Evolutionary conservation across 768 basidiomycete genomes (phyloP), one percentile per base, ranked within the genome.

Genomic region (Glaciozyma antarctica): DNA sequence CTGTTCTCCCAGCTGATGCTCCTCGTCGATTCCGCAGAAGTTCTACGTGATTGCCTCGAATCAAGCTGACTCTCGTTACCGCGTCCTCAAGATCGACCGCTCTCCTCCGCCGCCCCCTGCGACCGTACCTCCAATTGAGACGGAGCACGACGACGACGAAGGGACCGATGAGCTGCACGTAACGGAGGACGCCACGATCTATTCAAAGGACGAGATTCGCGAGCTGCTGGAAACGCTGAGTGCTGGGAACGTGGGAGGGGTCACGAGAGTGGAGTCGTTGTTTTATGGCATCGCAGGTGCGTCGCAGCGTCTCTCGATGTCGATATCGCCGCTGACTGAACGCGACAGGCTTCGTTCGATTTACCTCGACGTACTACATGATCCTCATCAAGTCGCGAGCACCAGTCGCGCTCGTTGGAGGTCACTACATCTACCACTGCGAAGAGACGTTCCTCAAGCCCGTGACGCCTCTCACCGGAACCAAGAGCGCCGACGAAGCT

Each of bases 351-450:
- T 97, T 99, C 74, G 85, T 97, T 62, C 83, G 84, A 52, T 97
- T 98, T 75, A 95, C 92, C 3, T 87, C 91, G 2, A 90, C 92
- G 13, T 98, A 90, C 88, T 97, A 97, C 76, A 86, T 97, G 83
- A 83, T 99, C 58, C 77, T 91, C 26, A 85, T 98, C 68, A 84
- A 88, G 55, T 90, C 93, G 75, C 84, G 92, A 49, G 88, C 89
- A 12, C 87, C 91, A 10, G 93, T 98, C 48, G 91, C 92, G 0
- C 81, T 99, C 7, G 80, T 99, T 13, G 95, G 93, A 10, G 94
- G 94, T 0, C 92, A 97, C 75, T 95, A 95, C 73, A 80, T 98
- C 48, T 98, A 93, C 73, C 95, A 98, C 73, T 93, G 90, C 78
- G 95, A 98, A 74, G 86, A 82, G 71, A 88, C 91, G 2, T 88